phyloP scores from a whole-genome alignment of 345 rosid species.

The Gossypium longicalyx region DNA sequence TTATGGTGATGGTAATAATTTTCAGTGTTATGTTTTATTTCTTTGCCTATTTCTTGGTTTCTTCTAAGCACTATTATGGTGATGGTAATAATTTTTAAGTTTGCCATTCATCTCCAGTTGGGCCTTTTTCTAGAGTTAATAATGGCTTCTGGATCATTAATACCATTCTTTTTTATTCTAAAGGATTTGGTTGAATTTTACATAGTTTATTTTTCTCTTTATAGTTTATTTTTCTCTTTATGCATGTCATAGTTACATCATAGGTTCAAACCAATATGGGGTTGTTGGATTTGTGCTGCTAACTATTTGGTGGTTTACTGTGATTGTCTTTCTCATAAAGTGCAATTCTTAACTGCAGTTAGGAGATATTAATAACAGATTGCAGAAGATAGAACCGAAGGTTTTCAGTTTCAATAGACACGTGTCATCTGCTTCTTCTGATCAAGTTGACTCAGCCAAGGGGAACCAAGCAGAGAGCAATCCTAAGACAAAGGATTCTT shows the following conservation, averaged over 20 bases:
- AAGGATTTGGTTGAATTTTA: neutral
- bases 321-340: conserved; percentile 5
- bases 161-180: neutral
- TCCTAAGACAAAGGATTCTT: conserved; percentile 67
- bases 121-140: neutral
- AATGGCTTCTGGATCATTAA: neutral
- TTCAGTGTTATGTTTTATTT: conserved; percentile 15
- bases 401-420: conserved; percentile 53
- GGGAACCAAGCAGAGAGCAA: conserved; percentile 62
- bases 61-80: neutral
- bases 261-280: neutral
- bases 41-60: neutral
- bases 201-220: neutral
- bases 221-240: neutral
- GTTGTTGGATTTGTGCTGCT: neutral
- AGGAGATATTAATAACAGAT: conserved; percentile 84
- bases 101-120: neutral
- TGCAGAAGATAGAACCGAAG: conserved; percentile 78
- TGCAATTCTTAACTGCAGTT: conserved; percentile 43
- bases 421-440: conserved; percentile 35
- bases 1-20: neutral
- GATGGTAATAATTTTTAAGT: neutral
- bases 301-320: neutral
- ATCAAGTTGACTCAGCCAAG: conserved; percentile 49
- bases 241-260: neutral